Conservation (phyloP, 176 grass and related monocot genomes). For the Carex kokanica region DNA sequence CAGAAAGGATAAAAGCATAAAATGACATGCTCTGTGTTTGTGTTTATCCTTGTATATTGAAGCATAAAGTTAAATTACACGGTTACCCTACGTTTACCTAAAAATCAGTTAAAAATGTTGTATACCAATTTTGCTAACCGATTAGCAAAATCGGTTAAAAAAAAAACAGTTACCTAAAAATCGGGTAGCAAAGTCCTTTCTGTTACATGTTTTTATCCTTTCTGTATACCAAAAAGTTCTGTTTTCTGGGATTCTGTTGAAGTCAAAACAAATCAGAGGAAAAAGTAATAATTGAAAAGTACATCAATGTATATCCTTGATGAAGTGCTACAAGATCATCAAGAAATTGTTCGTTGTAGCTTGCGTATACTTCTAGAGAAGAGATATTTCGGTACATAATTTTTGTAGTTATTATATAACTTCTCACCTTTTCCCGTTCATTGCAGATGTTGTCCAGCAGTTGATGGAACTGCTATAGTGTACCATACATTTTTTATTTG, state of each 20-base stretch:
- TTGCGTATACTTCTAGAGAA: neutral
- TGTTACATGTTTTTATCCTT: no score
- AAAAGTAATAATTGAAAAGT: neutral
- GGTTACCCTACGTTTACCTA: no score
- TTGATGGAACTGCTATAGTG: conserved; percentile 69
- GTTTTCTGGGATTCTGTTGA: neutral
- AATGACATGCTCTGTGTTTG: no score
- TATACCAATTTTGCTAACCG: no score
- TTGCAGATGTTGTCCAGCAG: conserved; percentile 81
- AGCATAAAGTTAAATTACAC: no score
- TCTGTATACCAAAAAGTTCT: no score
- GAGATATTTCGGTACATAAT: neutral
- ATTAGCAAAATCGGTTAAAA: no score
- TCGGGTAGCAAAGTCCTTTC: no score
- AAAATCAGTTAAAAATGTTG: no score
- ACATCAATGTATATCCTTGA: neutral
- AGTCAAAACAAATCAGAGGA: neutral
- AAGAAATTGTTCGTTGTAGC: neutral
- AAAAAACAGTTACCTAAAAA: no score
- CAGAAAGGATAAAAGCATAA: no score
- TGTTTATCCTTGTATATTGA: no score
- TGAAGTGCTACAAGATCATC: neutral
- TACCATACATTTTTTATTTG: neutral
- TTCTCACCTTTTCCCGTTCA: conserved; percentile 11
- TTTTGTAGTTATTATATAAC: neutral